A percentile compares a stretch with the other conserved stretches of the same genome.
phyloP scores from a whole-genome alignment of 345 rosid species.

The Arabidopsis arenosa region DNA sequence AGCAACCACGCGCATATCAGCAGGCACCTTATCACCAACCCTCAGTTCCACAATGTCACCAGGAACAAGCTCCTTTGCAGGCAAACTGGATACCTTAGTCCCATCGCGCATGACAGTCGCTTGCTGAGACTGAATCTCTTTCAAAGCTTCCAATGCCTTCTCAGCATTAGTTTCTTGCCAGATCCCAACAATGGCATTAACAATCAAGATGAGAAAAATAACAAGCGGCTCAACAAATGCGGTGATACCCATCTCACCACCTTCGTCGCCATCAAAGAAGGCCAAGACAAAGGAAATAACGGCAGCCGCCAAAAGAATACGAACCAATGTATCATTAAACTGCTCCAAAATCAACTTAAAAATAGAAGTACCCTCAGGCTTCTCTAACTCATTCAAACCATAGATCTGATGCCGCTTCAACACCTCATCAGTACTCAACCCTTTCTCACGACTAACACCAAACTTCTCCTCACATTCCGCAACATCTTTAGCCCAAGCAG shows the following conservation, averaged over 20 bases:
- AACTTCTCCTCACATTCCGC: conserved; percentile 66
- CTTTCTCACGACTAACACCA: conserved; percentile 51
- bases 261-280: conserved; percentile 83
- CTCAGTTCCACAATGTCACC: conserved; percentile 79
- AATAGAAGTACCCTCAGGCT: conserved; percentile 70
- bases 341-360: conserved; percentile 75
- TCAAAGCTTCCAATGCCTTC: conserved; percentile 87
- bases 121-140: conserved; percentile 87
- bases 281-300: conserved; percentile 81
- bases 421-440: conserved; percentile 63
- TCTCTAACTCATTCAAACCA: conserved; percentile 86
- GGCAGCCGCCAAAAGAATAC: conserved; percentile 82
- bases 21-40: conserved; percentile 90
- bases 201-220: conserved; percentile 84
- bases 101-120: conserved; percentile 78
- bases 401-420: conserved; percentile 55
- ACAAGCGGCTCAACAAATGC: conserved; percentile 96
- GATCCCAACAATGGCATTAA: conserved; percentile 79
- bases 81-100: conserved; percentile 48
- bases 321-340: conserved; percentile 82
- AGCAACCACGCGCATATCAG: conserved; percentile 77
- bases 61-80: conserved; percentile 83
- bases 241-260: conserved; percentile 86
- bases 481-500: conserved; percentile 75
- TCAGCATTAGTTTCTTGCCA: conserved; percentile 94